Base-by-base conservation (phyloP, 106 monocot species). In the Apostasia ramifera region DNA sequence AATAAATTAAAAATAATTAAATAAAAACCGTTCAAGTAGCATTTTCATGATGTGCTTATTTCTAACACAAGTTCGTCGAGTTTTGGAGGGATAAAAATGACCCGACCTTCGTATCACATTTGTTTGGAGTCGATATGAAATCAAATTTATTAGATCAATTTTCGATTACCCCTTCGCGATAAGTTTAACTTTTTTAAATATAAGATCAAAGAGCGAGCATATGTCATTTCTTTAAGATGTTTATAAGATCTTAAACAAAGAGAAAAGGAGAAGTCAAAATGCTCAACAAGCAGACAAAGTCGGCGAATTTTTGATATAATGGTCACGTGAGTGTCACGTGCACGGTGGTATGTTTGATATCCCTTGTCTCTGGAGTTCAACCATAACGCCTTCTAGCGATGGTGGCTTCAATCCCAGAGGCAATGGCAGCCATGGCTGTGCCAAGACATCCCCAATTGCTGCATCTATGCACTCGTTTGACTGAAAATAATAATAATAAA, bases 401-500 rank as follows among this genome's bases (percentile, higher is more conserved):
- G 94, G 94, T 46, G 94, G 83, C 78, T 91, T 95, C 64, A 95
- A 71, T 37, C 94, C 94, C 11, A 95, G 83, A 3, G 94, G 94
- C 69, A 95, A 70, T 40, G 91, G 91, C 80, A 70, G 66, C 83
- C 85, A 95, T 83, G 94, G 88, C 73, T 88, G 91, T 47, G 63
- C 76, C 78, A 95, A 71, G 46, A 84, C 94, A 62, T 88, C 94
- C 81, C 91, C 91, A 9, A 95, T 79, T 40, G 88, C 91, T 44
- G 81, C 85, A 47, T 95, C 94, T 65, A 95, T 78, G 77, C 82
- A 78, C 73, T 95, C 94, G 8, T 82, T 91, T 12, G 88, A 83
- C 94, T 95, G 81, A 42, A 66, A 70, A 51, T 51, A 51, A 4
- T 7, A 51, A 51, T 8, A 9, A 51, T 51, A 51, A 51, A 51